phyloP scores from a whole-genome alignment of 495 filamentous ascomycete genomes.

The Neurospora pannonica region DNA sequence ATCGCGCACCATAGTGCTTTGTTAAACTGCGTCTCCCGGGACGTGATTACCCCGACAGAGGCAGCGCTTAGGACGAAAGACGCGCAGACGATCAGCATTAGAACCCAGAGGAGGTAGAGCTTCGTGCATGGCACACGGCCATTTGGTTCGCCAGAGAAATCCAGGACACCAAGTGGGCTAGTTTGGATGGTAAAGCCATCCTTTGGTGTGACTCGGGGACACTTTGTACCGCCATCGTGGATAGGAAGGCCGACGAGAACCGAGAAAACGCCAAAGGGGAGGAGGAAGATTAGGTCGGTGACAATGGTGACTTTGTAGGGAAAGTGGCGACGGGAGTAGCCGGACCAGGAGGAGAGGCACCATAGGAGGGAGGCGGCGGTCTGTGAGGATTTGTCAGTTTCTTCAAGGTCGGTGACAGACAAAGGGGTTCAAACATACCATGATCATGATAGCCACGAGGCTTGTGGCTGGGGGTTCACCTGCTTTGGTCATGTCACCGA shows the following conservation, averaged over 20 bases:
- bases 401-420: constrained; percentile 4
- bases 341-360: constrained; percentile 60
- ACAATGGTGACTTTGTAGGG: constrained; percentile 57
- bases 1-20: not conserved
- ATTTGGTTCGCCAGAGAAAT: not conserved
- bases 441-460: constrained; percentile 63
- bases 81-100: not conserved
- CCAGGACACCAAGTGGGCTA: not conserved
- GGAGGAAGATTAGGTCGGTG: constrained; percentile 57
- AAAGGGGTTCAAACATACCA: constrained; percentile 43
- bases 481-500: constrained; percentile 55
- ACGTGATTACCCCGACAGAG: not conserved
- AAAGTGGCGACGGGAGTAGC: constrained; percentile 67
- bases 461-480: constrained; percentile 52
- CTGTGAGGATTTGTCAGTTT: constrained; percentile 29
- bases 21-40: not conserved
- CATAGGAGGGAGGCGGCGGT: constrained; percentile 70
- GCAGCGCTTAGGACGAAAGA: not conserved
- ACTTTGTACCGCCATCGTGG: constrained; percentile 33
- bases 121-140: not conserved
- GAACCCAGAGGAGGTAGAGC: not conserved
- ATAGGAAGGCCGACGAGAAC: constrained; percentile 70
- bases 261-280: constrained; percentile 61
- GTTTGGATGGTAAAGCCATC: not conserved
- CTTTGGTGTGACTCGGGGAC: not conserved